Conservation (phyloP, 2,329 filamentous ascomycete species). For the Nemania sp. region DNA sequence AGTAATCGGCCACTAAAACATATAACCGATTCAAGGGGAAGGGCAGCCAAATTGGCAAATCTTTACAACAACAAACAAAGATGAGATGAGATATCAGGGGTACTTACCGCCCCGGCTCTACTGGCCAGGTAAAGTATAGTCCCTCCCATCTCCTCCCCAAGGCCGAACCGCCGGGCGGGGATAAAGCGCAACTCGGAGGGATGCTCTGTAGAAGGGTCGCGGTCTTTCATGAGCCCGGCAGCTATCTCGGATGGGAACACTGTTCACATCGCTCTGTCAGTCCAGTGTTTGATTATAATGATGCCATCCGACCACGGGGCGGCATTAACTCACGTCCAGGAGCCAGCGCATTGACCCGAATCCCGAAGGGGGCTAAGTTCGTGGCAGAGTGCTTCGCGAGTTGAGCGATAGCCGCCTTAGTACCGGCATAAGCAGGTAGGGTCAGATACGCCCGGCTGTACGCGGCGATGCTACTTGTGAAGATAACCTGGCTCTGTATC, state of each 20-base stretch:
- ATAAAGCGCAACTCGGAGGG: slow-evolving; percentile 30
- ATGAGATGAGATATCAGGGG: background rate
- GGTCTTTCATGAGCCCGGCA: slow-evolving; percentile 17
- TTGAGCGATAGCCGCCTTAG: slow-evolving; percentile 36
- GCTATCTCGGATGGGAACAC: slow-evolving; percentile 38
- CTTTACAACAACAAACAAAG: background rate
- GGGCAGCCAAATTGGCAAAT: background rate
- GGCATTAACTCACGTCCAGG: slow-evolving; percentile 34
- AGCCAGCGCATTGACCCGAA: slow-evolving; percentile 38
- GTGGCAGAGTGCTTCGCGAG: slow-evolving; percentile 36
- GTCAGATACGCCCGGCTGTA: slow-evolving; percentile 28
- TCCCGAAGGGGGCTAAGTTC: slow-evolving; percentile 31
- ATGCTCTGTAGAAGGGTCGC: slow-evolving; percentile 32
- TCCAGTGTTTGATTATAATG: background rate
- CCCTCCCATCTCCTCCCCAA: slow-evolving; percentile 38
- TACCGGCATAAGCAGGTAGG: slow-evolving; percentile 30
- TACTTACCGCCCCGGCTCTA: slow-evolving; percentile 32
- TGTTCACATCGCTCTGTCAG: slow-evolving; percentile 6
- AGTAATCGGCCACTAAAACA: background rate
- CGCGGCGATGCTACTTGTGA: slow-evolving; percentile 34
- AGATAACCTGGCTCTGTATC: slow-evolving; percentile 38
- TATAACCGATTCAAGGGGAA: no score
- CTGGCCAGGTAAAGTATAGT: slow-evolving; percentile 37
- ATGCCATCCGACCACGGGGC: background rate
- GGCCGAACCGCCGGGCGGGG: slow-evolving; percentile 34